Evolutionary conservation across 2,329 filamentous ascomycete species (phyloP), one percentile per base, ranked within the genome.

Genomic region (Talaromyces verruculosus): DNA sequence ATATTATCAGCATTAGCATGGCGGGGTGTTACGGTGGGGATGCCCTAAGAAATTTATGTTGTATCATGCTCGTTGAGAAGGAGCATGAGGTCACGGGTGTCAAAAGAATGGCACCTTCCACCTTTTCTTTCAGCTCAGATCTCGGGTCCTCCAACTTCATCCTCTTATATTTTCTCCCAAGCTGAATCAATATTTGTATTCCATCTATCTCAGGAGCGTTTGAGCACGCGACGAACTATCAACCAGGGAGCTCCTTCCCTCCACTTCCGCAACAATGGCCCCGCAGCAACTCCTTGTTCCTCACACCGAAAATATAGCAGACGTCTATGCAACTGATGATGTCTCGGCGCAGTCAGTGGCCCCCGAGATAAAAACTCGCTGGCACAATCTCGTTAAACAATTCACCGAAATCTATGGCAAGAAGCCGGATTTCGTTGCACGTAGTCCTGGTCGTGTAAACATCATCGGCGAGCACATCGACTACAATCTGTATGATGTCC

Each of bases 391-490:
- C 51, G 81, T 94, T 49, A 81, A 85, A 61, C 84, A 85, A 70
- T 98, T 98, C 80, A 82, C 88, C 70, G 79, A 85, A 66, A 82
- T 81, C 49, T 96, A 94, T 79, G 89, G 88, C 71, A 84, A 87
- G 61, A 81, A 84, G 17, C 88, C 93, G 45, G 85, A 91, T 67
- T 97, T 97, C 73, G 88, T 98, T 22, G 87, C 94, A 10, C 89
- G 95, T 69, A 97, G 93, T 64, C 95, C 95, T 0, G 95, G 95
- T 67, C 88, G 95, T 71, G 95, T 99, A 71, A 98, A 98, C 82
- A 95, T 99, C 75, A 97, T 99, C 76, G 95, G 95, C 78, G 95
- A 99, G 84, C 95, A 99, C 82, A 97, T 99, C 74, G 95, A 99
- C 82, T 99, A 99, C 82, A 97, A 92, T 15, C 87, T 99, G 22